Conservation (phyloP, 1,139 yeast genomes). For the Magnusiomyces fungicola region DNA sequence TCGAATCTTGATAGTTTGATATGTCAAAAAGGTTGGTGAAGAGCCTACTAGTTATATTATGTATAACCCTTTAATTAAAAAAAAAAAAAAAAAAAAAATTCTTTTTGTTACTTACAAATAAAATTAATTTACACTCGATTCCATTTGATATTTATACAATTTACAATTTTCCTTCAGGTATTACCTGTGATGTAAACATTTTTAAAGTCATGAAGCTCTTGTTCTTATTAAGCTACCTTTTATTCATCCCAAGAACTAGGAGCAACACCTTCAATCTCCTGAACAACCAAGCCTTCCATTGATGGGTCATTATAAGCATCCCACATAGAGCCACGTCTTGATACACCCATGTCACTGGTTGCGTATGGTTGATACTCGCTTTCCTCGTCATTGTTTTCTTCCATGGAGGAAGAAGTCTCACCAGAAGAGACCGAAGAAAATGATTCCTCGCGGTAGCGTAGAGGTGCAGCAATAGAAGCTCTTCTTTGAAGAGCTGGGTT, state of each 20-base stretch:
- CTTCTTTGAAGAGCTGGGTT: neutral
- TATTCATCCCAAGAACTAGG: neutral
- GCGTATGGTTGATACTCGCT: neutral
- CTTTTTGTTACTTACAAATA: too few species aligned
- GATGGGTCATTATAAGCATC: conserved; percentile 14
- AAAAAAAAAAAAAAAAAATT: too few species aligned
- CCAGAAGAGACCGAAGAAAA: neutral
- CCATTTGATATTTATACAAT: too few species aligned
- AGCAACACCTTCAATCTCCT: conserved; percentile 11
- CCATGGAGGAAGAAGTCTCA: neutral
- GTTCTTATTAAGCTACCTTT: too few species aligned
- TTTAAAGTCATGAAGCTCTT: too few species aligned
- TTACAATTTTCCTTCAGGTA: too few species aligned
- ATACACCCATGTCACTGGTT: neutral
- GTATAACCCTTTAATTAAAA: too few species aligned
- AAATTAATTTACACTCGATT: too few species aligned
- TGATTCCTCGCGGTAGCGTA: neutral
- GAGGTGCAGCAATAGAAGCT: neutral
- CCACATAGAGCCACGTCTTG: conserved; percentile 10
- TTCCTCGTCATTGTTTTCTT: neutral
- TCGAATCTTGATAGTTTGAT: too few species aligned
- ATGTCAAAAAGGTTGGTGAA: too few species aligned
- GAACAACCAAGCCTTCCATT: conserved; percentile 12
- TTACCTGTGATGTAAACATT: too few species aligned
- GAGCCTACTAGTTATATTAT: too few species aligned